phyloP scores from a whole-genome alignment of 345 rosid species.

The Boechera retrofracta region DNA sequence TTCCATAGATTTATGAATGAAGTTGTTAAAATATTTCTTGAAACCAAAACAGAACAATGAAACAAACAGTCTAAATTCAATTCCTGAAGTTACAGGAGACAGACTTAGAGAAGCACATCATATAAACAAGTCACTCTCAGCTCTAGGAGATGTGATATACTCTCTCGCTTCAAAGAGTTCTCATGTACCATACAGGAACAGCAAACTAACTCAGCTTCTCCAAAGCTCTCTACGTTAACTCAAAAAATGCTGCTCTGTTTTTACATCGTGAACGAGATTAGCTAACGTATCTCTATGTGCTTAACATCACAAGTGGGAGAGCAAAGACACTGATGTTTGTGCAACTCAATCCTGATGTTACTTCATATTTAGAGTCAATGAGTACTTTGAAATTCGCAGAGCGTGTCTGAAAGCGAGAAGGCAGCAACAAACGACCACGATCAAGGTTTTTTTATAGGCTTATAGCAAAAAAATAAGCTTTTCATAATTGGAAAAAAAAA shows the following conservation, averaged over 20 bases:
- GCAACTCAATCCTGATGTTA: slow-evolving; percentile 84
- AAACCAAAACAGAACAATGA: slow-evolving; percentile 27
- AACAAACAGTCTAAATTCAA: neutral
- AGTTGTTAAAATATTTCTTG: slow-evolving; percentile 8
- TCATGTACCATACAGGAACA: slow-evolving; percentile 90
- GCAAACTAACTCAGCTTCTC: slow-evolving; percentile 95
- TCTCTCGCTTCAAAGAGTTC: slow-evolving; percentile 90
- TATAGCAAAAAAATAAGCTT: too few species aligned
- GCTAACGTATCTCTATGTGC: slow-evolving; percentile 13
- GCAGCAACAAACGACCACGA: too few species aligned
- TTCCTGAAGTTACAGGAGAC: slow-evolving; percentile 88
- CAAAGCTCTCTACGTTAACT: slow-evolving; percentile 82
- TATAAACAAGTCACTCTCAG: slow-evolving; percentile 90
- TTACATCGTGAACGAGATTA: neutral
- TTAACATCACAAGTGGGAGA: slow-evolving; percentile 64
- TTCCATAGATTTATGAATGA: neutral
- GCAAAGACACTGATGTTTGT: slow-evolving; percentile 95
- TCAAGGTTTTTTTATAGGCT: too few species aligned
- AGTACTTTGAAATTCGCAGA: slow-evolving; percentile 94
- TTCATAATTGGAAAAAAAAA: too few species aligned
- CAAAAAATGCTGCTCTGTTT: neutral
- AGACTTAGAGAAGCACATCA: slow-evolving; percentile 87
- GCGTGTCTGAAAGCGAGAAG: slow-evolving; percentile 51
- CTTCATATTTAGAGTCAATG: slow-evolving; percentile 73
- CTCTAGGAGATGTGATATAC: slow-evolving; percentile 91